Percentiles rank a stretch among this genome's conserved stretches.
Evolutionary conservation across 305 asterid genomes (phyloP).

Genomic region (Fraxinus dipetala): DNA sequence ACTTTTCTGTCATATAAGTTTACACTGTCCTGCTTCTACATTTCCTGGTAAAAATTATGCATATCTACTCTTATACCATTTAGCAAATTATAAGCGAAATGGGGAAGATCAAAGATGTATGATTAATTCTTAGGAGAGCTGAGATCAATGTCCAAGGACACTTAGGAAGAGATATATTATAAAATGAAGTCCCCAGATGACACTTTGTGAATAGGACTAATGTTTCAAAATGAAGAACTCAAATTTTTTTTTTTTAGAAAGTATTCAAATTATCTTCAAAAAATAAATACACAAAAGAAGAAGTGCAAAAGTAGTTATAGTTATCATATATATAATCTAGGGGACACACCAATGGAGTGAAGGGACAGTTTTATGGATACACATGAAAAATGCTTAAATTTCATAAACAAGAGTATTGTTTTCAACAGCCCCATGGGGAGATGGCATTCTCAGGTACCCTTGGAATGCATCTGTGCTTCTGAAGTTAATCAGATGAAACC

Average conservation of each 20-base stretch:
- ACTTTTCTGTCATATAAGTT: not conserved
- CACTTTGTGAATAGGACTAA: not conserved
- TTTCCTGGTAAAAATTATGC: not conserved
- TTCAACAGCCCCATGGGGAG: not conserved
- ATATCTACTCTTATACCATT: not conserved
- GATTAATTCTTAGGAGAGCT: not conserved
- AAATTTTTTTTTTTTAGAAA: not conserved
- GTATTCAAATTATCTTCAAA: not conserved
- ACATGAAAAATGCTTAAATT: not conserved
- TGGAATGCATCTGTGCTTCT: not conserved
- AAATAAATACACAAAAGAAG: not conserved
- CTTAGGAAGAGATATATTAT: not conserved
- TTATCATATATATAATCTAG: not conserved
- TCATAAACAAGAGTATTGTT: not conserved
- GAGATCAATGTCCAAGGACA: not conserved
- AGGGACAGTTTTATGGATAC: not conserved
- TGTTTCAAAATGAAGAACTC: not conserved
- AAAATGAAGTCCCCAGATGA: not conserved
- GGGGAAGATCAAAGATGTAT: not conserved
- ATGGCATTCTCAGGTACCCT: not conserved
- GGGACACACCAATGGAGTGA: not conserved
- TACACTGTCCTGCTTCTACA: not conserved
- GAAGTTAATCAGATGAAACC: conserved; percentile 3
- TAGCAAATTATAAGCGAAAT: not conserved
- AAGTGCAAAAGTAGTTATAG: not conserved